Evolutionary conservation across 768 basidiomycete species (phyloP).

Genomic region (Panaeolus cyanescens): DNA sequence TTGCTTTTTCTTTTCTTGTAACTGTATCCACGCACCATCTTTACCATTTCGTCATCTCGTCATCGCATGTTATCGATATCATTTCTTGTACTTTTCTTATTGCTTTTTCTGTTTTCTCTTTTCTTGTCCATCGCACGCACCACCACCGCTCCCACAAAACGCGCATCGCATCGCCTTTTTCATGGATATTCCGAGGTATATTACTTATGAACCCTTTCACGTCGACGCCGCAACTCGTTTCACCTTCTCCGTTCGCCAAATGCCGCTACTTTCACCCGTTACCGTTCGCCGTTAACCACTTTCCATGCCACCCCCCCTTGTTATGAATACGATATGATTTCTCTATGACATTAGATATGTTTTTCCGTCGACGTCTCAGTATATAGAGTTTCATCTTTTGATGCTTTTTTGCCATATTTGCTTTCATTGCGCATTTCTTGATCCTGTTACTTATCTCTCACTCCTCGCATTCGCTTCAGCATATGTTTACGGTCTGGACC

Average conservation of each 20-base stretch:
- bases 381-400: neutral
- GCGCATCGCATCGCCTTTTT: neutral
- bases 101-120: neutral
- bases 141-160: too few relatives aligned
- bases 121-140: neutral
- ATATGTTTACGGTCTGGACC: too few relatives aligned
- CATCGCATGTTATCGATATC: neutral
- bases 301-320: neutral
- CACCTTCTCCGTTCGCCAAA: too few relatives aligned
- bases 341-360: neutral
- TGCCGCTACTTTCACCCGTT: neutral
- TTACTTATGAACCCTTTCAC: neutral
- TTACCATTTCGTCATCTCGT: neutral
- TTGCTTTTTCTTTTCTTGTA: too few relatives aligned
- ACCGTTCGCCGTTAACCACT: neutral
- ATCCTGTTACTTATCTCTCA: too few relatives aligned
- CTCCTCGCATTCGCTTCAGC: too few relatives aligned
- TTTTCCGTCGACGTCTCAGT: neutral
- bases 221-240: neutral
- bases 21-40: neutral
- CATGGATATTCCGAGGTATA: neutral
- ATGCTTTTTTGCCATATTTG: neutral
- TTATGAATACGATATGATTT: neutral
- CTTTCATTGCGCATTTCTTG: too few relatives aligned
- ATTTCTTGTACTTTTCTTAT: too few relatives aligned